Conservation (phyloP, 495 filamentous ascomycete species). For the Hypoxylon rickii region DNA sequence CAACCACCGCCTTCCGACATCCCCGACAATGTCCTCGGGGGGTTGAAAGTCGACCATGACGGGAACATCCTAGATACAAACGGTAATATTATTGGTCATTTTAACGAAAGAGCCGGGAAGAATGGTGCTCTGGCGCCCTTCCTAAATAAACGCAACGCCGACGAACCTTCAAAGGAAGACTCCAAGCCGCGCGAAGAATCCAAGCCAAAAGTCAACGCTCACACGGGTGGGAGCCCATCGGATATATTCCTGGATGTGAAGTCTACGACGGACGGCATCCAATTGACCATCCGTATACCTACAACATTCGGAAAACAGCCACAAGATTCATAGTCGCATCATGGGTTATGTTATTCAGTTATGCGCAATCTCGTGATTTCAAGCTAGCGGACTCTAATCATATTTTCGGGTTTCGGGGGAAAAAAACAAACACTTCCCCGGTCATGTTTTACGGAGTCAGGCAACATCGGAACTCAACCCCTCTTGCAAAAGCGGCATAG, state of each 20-base stretch:
- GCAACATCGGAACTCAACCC: no score
- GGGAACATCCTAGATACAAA: conserved; percentile 51
- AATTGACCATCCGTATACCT: conserved; percentile 55
- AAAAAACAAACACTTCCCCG: no score
- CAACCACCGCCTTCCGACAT: conserved; percentile 38
- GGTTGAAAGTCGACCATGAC: conserved; percentile 49
- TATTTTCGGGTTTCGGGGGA: no score
- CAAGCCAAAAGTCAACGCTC: conserved; percentile 44
- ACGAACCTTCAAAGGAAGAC: conserved; percentile 18
- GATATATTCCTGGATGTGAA: conserved; percentile 59
- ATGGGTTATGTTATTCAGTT: not conserved
- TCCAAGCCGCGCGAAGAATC: conserved; percentile 35
- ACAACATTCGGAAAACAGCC: conserved; percentile 47
- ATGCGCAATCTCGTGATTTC: no score
- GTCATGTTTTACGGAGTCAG: no score
- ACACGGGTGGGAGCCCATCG: conserved; percentile 47
- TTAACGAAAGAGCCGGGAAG: conserved; percentile 45
- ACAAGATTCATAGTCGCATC: conserved; percentile 10
- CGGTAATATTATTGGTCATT: conserved; percentile 51
- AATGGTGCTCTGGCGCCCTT: conserved; percentile 18
- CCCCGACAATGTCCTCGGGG: conserved; percentile 44
- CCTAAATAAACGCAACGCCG: conserved; percentile 14
- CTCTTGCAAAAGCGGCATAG: no score
- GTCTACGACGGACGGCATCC: conserved; percentile 55
- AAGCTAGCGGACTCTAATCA: no score